Percentiles rank a stretch among this genome's conserved stretches.
phyloP scores from a whole-genome alignment of 352 stramenopile species.

The Ophiocytium majus region DNA sequence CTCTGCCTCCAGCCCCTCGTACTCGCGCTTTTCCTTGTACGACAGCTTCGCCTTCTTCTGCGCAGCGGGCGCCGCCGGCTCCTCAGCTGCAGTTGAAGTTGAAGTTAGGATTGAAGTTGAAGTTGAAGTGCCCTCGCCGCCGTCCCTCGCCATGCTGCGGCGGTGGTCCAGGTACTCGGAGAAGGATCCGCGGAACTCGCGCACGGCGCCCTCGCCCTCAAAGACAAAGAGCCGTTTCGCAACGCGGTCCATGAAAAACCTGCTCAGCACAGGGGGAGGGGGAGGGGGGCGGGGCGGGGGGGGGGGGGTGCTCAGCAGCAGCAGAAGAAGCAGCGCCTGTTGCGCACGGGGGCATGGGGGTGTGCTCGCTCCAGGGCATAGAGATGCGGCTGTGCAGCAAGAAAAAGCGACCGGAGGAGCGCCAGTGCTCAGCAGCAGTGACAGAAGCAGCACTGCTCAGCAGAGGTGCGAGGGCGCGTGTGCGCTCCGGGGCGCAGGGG shows the following conservation, averaged over 20 bases:
- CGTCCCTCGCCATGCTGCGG: conserved; percentile 14
- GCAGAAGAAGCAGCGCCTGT: no score
- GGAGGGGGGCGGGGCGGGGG: neutral
- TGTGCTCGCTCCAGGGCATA: no score
- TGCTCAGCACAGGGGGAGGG: neutral
- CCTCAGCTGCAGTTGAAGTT: neutral
- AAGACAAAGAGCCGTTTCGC: conserved; percentile 56
- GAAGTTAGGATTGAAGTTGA: no score
- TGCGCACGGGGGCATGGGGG: no score
- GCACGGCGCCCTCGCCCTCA: conserved; percentile 54
- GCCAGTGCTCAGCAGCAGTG: no score
- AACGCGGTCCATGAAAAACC: conserved; percentile 57
- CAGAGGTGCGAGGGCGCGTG: no score
- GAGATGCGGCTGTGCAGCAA: no score
- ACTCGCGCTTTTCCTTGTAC: conserved; percentile 51
- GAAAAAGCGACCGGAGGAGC: no score
- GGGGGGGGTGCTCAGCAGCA: no score
- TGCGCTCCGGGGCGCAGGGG: no score
- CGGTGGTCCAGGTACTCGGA: conserved; percentile 52
- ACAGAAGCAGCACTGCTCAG: no score
- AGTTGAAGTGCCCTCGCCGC: neutral
- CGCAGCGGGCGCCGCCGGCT: neutral
- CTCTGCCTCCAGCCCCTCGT: conserved; percentile 39
- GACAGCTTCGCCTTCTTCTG: conserved; percentile 45
- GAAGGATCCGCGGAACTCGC: conserved; percentile 54